Evolutionary conservation across 331 rosid genomes (phyloP).

Genomic region (Acacia concinna): DNA sequence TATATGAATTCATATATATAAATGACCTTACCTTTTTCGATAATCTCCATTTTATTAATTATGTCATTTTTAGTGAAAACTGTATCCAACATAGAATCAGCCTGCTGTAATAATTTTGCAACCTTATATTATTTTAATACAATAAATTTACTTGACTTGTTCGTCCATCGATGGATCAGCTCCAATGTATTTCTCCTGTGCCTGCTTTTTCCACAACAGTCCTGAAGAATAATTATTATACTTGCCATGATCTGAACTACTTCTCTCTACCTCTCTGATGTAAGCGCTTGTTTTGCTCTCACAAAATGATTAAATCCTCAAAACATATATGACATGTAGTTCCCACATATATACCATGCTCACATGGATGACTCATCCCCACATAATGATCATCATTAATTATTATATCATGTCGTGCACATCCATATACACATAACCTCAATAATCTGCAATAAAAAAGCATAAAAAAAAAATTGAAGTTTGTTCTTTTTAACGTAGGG

Average conservation of each 20-base stretch:
- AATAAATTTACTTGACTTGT: constrained; percentile 60
- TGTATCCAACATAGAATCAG: constrained; percentile 36
- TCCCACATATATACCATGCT: constrained; percentile 26
- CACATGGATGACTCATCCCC: constrained; percentile 31
- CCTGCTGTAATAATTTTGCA: constrained; percentile 42
- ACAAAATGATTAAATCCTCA: constrained; percentile 66
- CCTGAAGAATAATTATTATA: constrained; percentile 53
- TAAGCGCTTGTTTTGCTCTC: constrained; percentile 49
- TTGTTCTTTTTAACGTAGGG: neutral
- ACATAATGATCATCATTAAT: constrained; percentile 27
- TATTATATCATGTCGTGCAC: constrained; percentile 3
- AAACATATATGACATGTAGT: constrained; percentile 34
- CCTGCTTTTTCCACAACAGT: constrained; percentile 56
- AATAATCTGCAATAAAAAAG: neutral
- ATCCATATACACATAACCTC: neutral
- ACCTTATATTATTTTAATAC: constrained; percentile 19
- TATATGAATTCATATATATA: constrained; percentile 26
- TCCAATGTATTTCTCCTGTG: constrained; percentile 31
- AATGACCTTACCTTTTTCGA: constrained; percentile 30
- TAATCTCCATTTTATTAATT: constrained; percentile 35
- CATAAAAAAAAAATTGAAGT: neutral
- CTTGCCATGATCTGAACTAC: constrained; percentile 52
- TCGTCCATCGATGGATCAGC: neutral
- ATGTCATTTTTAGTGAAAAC: constrained; percentile 41
- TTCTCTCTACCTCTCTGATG: constrained; percentile 50